Evolutionary conservation across 371 early-diverging fungal species (phyloP).

Genomic region (Funneliformis caledonium): DNA sequence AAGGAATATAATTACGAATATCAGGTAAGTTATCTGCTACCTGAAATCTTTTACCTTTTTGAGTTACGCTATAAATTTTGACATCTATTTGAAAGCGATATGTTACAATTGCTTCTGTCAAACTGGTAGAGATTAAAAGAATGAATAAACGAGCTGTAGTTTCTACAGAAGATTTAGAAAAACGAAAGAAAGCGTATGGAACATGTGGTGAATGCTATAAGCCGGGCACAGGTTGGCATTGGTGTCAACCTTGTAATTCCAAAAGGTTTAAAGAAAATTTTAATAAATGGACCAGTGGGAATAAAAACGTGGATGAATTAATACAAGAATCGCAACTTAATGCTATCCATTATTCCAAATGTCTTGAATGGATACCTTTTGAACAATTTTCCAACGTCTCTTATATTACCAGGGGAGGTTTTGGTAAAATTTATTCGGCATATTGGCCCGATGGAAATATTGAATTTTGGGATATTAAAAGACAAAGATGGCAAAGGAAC

Average conservation of each 20-base stretch:
- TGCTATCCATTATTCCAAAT: not conserved
- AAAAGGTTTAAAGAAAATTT: slow-evolving; percentile 21
- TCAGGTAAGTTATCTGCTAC: too few species aligned
- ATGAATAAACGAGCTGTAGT: too few species aligned
- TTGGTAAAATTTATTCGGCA: not conserved
- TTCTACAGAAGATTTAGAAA: too few species aligned
- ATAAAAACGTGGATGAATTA: not conserved
- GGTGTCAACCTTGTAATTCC: slow-evolving; percentile 5
- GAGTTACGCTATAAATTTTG: too few species aligned
- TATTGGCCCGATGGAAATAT: not conserved
- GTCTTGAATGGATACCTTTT: not conserved
- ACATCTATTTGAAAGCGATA: too few species aligned
- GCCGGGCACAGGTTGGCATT: not conserved
- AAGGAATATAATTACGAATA: too few species aligned
- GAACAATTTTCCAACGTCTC: not conserved
- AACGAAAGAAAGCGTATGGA: not conserved
- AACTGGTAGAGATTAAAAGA: too few species aligned
- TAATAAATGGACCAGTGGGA: not conserved
- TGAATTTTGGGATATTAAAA: not conserved
- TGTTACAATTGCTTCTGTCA: too few species aligned
- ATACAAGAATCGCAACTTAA: slow-evolving; percentile 9
- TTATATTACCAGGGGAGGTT: not conserved
- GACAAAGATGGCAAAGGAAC: not conserved
- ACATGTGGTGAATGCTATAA: not conserved
- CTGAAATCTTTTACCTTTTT: too few species aligned